Evolutionary conservation across 1,139 yeast genomes (phyloP), one percentile per base, ranked within the genome.

Genomic region (Candida glucosophila): DNA sequence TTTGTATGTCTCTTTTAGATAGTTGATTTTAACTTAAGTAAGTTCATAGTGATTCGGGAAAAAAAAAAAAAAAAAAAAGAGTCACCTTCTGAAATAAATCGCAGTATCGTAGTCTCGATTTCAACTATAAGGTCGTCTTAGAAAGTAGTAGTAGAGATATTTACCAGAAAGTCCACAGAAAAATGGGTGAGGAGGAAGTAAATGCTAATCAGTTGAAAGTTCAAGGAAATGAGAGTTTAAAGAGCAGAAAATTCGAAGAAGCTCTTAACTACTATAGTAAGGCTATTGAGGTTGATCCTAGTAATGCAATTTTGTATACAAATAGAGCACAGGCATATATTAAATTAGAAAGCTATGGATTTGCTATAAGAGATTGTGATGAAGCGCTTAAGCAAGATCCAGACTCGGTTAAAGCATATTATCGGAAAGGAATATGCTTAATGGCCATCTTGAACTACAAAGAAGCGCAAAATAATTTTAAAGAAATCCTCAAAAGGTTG

Each of bases 271-370:
- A 65, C 8, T 90, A 90, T 48, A 71, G 90, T 3, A 50, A 67
- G 40, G 97, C 96, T n/a, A 81, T 88, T 26, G 77, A 67, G 21
- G 45, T 77, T 13, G 80, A 80, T 40, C 56, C 71, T 5, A 43
- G 59, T n/a, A 74, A 78, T 34, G 82, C 92, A 1, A 73, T 88
- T 12, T 79, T 75, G 44, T 82, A 59, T 48, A 77, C 95, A 16
- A 90, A 90, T 55, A 64, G 96, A 36, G 96, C 98, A 1, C 93
- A 85, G 36, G 95, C 85, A 1, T 78, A 86, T 39, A 74, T 88
- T 46, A 82, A 83, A 47, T 54, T 77, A 29, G 98, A 90, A 47
- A 78, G 77, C 41, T 88, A 80, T 50, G 97, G 96, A 2, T 64
- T 73, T 25, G 94, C 96, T 2, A 70, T 88, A 4, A 60, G 55